Evolutionary conservation across 305 asterid species (phyloP), one percentile per base, ranked within the genome.

Genomic region (Euphrasia arctica): DNA sequence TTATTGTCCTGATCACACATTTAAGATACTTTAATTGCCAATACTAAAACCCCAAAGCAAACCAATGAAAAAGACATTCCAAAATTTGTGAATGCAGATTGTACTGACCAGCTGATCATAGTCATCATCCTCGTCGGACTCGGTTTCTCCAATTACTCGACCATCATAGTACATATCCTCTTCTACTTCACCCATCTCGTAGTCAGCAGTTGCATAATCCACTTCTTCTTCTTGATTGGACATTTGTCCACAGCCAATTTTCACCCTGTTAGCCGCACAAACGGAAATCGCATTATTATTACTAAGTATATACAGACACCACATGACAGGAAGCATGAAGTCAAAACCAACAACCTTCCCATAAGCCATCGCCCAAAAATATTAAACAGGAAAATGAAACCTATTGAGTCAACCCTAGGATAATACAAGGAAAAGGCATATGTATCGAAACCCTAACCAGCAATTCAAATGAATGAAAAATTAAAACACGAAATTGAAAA

Each of bases 121-220:
- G 25, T 76, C 84, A 0, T 79, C 83, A 43, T 77, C 83, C 58
- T 81, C 86, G 1, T 81, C 86, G 0, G 86, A 81, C 42, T 81
- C 86, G 5, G 86, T 66, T 54, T 81, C 86, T 64, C 81, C 85
- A 79, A 80, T 77, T 36, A 80, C 25, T 56, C 36, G 74, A 67
- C 81, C 87, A 72, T 72, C 79, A 54, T 70, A 79, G 66, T 79
- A 77, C 77, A 80, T 77, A 64, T 81, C 86, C 27, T 77, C 85
- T 42, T 77, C 85, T 1, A 81, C 83, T 67, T 78, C 86, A 0
- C 80, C 84, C 84, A 81, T 78, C 63, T 81, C 86, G 62, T 78
- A 78, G 50, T 81, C 86, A 32, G 67, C 83, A 60, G 77, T 72
- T 0, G 79, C 80, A 34, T 68, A 78, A 60, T 78, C 84, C 84